phyloP scores from a whole-genome alignment of 257 asterid genomes.

The Fraxinus cuspidata region DNA sequence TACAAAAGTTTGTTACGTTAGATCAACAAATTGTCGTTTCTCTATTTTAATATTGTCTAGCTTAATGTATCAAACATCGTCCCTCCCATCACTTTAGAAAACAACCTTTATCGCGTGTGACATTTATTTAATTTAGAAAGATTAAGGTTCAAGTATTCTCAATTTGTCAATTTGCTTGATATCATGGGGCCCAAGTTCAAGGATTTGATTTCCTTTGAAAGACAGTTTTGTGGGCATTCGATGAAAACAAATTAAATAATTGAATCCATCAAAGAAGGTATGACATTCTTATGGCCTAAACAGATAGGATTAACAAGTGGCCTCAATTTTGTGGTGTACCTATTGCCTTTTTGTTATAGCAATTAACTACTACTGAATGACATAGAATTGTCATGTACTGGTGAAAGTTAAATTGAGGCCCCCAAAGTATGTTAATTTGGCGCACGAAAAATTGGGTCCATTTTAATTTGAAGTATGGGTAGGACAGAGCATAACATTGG shows the following conservation, averaged over 20 bases:
- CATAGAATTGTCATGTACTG: not conserved
- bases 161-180: not conserved
- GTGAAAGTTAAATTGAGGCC: not conserved
- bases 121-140: not conserved
- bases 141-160: not conserved
- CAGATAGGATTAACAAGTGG: not conserved
- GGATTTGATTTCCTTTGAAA: not conserved
- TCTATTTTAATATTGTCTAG: too few species aligned
- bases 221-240: not conserved
- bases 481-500: conserved; percentile 25
- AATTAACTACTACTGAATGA: not conserved
- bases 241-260: not conserved
- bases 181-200: not conserved
- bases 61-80: too few species aligned
- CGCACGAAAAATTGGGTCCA: conserved; percentile 27
- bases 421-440: not conserved
- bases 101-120: not conserved
- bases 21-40: too few species aligned
- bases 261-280: not conserved
- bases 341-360: not conserved
- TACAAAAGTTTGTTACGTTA: too few species aligned
- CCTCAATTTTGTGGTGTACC: not conserved
- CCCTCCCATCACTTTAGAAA: too few species aligned
- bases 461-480: conserved; percentile 16
- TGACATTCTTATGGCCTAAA: not conserved